phyloP scores from a whole-genome alignment of 2,329 filamentous ascomycete genomes.

The Colletotrichum horii region DNA sequence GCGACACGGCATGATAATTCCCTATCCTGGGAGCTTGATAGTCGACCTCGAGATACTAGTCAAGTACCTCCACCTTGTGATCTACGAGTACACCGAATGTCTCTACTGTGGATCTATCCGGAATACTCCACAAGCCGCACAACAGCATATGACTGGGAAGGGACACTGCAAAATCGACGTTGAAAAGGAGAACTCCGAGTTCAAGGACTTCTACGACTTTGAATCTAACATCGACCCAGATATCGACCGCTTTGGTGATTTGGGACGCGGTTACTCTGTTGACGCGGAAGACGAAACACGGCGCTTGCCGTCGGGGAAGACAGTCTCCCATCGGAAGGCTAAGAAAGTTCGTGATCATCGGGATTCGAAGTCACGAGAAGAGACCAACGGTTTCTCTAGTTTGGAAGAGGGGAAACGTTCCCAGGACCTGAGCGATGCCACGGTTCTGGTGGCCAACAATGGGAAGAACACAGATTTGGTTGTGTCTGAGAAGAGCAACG shows the following conservation, averaged over 20 bases:
- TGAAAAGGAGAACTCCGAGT: neutral
- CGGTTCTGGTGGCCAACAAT: fast-evolving
- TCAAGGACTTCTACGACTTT: slow-evolving; percentile 29
- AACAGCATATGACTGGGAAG: slow-evolving; percentile 56
- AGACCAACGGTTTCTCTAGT: neutral
- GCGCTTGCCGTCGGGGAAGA: slow-evolving; percentile 38
- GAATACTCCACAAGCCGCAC: slow-evolving; percentile 45
- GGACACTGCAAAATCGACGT: slow-evolving; percentile 35
- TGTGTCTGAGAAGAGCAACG: slow-evolving; percentile 5
- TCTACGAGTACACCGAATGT: neutral
- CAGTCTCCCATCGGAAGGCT: slow-evolving; percentile 30
- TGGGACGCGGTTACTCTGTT: neutral
- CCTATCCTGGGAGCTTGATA: neutral
- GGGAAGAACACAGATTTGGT: neutral
- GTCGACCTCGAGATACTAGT: neutral
- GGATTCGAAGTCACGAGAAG: neutral
- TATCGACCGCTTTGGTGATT: neutral
- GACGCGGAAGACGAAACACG: slow-evolving; percentile 31
- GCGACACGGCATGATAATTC: neutral
- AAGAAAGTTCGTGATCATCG: neutral
- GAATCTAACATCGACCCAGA: slow-evolving; percentile 23
- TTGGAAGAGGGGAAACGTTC: too few species aligned
- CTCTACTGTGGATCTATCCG: neutral
- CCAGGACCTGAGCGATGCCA: neutral
- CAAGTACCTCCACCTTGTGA: neutral